Evolutionary conservation across 371 early-diverging fungal genomes (phyloP), one percentile per base, ranked within the genome.

Genomic region (Saksenaea oblongispora): DNA sequence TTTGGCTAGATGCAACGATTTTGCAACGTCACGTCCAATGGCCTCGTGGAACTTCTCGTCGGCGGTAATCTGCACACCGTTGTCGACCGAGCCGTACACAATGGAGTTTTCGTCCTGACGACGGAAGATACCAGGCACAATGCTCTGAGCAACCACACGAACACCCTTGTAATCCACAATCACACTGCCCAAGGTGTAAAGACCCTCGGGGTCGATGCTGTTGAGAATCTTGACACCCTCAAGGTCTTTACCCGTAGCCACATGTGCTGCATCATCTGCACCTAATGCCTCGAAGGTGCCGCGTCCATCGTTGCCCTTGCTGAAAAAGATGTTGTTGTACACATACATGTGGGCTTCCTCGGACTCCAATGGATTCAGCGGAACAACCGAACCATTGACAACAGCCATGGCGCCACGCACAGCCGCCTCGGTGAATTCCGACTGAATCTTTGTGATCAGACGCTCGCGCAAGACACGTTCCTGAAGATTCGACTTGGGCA

Each of bases 301-400:
- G 59, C 92, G 86, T 18, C 91, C 89, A 81, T 96, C 98, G 59
- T 89, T 92, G 4, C 91, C 95, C 70, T 92, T 91, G 72, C 95
- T 93, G 80, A 92, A 95, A 72, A 98, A 96, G 64, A 97, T 95
- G 72, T 95, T 96, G 84, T 95, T 95, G 78, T 95, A 89, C 51
- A 96, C 80, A 64, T 82, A 97, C 93, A 97, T 96, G 71, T 94
- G 92, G 37, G 89, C 84, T 34, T 90, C 90, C 10, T 76, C 81
- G 0, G 90, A 67, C 39, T 95, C 96, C 27, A 82, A 58, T 28
- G 95, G 95, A 75, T 94, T 95, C 62, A 96, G 69, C 1, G 95
- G 86, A 10, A 87, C 70, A 26, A 95, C 87, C 51, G 90, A 85
- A 44, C 93, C 91, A 35, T 92, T 86, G 34, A 93, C 90, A 35